phyloP scores from a whole-genome alignment of 2,329 filamentous ascomycete genomes.

The Neofusicoccum laricinum region DNA sequence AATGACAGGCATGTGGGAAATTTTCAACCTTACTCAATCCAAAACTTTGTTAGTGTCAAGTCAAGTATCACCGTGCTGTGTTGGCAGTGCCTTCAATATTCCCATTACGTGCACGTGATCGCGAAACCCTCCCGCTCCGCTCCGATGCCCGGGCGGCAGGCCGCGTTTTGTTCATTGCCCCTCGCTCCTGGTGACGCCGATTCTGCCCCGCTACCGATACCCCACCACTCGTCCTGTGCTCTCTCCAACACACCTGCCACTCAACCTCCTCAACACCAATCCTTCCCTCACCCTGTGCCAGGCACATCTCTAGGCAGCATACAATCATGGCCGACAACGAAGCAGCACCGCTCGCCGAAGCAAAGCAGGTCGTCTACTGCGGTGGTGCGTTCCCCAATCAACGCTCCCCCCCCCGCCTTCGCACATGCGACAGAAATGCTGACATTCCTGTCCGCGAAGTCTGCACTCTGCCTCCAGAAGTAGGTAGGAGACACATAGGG shows the following conservation, averaged over 20 bases:
- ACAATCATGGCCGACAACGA: slow-evolving; percentile 18
- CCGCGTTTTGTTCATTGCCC: neutral
- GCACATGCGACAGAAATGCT: neutral
- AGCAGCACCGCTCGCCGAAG: slow-evolving; percentile 29
- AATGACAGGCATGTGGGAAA: neutral
- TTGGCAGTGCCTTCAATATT: too few species aligned
- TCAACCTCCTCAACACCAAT: neutral
- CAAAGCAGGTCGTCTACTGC: slow-evolving; percentile 60
- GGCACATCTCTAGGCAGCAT: neutral
- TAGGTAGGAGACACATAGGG: slow-evolving; percentile 44
- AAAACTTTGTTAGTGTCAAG: neutral
- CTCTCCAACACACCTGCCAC: neutral
- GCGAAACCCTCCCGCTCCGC: neutral
- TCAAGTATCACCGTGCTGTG: neutral
- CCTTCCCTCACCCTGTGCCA: neutral
- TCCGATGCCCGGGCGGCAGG: neutral
- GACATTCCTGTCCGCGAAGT: slow-evolving; percentile 40
- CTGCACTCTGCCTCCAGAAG: slow-evolving; percentile 65
- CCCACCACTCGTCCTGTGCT: neutral
- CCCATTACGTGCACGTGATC: neutral
- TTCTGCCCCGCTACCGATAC: slow-evolving; percentile 5
- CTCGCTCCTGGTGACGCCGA: slow-evolving; percentile 4
- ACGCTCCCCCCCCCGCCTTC: neutral
- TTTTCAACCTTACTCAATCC: neutral
- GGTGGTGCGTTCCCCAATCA: slow-evolving; percentile 48